Base-by-base conservation (phyloP, 2,329 filamentous ascomycete species). In the Emydomyces testavorans region DNA sequence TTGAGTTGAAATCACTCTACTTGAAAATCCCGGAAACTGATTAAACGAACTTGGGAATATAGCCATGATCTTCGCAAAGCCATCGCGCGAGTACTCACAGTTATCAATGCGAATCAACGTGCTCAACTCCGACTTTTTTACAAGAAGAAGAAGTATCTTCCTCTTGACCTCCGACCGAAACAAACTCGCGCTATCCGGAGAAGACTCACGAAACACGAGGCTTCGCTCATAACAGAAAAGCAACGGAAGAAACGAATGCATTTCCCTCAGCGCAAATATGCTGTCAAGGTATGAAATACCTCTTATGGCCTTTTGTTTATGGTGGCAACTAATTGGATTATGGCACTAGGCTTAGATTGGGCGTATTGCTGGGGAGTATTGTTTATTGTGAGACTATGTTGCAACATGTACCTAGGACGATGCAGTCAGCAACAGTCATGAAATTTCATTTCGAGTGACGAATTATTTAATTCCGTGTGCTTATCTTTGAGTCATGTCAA, bases 71-170 rank as follows among this genome's bases (percentile, higher is more conserved):
- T 98, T 71, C 89, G 92, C 79, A 98, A 98, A 82, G 94, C 89
- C 60, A 95, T 98, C 74, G 93, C 92, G 68, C 89, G 90, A 69
- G 86, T 95, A 74, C 83, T 98, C 65, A 98, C 92, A 73, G 80
- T 98, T 77, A 94, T 98, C 83, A 98, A 96, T 81, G 84, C 88
- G 75, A 96, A 94, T 82, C 92, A 98, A 79, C 85, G 93, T 72
- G 79, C 87, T 61, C 89, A 96, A 77, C 87, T 98, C 66, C 88
- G 89, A 65, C 79, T 96, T 61, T 96, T 96, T 85, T 98, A 98
- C 83, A 93, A 94, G 81, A 85, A 84, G 83, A 96, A 96, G 86
- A 96, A 95, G 80, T 95, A 95, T 81, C 76, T 88, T 58, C 92
- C 92, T 58, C 87, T 98, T 71, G 93, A 98, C 73, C 89, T 98